These are phyloP conservation scores for Isabelozyma heimii DNA, from an alignment of 805 yeast species.

Conservation along the genomic window DNA sequence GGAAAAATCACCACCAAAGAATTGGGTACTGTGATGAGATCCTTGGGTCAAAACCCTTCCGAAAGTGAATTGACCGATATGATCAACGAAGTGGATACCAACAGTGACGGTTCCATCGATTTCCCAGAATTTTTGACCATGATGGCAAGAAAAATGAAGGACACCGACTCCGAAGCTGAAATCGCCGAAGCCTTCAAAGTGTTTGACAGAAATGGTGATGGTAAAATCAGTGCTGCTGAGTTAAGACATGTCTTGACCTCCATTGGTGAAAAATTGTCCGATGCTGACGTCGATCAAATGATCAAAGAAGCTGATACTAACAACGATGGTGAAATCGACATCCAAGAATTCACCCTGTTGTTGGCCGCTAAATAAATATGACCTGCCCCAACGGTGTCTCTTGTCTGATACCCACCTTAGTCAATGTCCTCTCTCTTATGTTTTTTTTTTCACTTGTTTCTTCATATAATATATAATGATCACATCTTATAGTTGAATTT, in stretches of 20 bases:
- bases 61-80: slow-evolving; percentile 94
- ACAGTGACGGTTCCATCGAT: slow-evolving; percentile 76
- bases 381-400: too few relatives aligned
- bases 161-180: slow-evolving; percentile 96
- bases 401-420: slow-evolving; percentile 1
- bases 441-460: background rate
- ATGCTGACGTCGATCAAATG: slow-evolving; percentile 97
- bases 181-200: slow-evolving; percentile 97
- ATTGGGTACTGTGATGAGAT: slow-evolving; percentile 97
- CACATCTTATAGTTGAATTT: background rate
- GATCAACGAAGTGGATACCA: slow-evolving; percentile 95
- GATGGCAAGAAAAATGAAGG: slow-evolving; percentile 74
- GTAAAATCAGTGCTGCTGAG: slow-evolving; percentile 94
- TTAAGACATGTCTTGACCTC: slow-evolving; percentile 95
- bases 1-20: slow-evolving; percentile 96
- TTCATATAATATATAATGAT: background rate
- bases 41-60: slow-evolving; percentile 96
- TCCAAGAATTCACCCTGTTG: slow-evolving; percentile 92
- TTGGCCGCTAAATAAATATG: slow-evolving; percentile 62
- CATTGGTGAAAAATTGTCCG: slow-evolving; percentile 94
- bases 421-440: background rate
- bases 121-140: slow-evolving; percentile 48
- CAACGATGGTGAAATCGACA: slow-evolving; percentile 96
- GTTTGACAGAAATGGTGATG: slow-evolving; percentile 94
- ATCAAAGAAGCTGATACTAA: slow-evolving; percentile 91